Evolutionary conservation across 495 filamentous ascomycete genomes (phyloP).

Genomic region (Hypoxylon subgilvum): DNA sequence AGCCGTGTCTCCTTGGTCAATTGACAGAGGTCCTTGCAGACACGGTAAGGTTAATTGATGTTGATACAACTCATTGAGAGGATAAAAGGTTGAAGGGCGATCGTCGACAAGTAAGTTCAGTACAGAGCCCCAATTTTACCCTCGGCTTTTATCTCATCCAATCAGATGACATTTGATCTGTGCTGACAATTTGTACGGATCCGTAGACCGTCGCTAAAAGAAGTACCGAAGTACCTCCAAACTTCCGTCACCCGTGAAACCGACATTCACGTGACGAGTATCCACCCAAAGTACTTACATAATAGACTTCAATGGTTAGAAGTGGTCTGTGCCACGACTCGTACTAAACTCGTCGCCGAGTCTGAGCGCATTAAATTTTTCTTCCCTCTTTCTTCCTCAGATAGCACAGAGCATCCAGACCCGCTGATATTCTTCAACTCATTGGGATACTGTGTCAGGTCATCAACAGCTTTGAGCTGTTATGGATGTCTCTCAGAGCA

Average conservation of each 20-base stretch:
- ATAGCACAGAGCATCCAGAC: conserved; percentile 57
- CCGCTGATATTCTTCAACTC: conserved; percentile 39
- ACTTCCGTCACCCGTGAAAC: not conserved
- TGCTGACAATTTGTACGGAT: conserved; percentile 16
- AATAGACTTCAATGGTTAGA: too few relatives aligned
- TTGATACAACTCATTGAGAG: conserved; percentile 26
- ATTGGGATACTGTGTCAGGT: conserved; percentile 45
- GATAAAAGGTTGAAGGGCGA: conserved; percentile 22
- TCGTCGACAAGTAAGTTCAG: conserved; percentile 10
- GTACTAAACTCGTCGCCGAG: conserved; percentile 17
- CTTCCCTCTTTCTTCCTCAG: conserved; percentile 50
- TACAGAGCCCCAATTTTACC: conserved; percentile 31
- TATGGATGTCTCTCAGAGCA: conserved; percentile 51
- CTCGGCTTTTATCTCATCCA: conserved; percentile 28
- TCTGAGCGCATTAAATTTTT: conserved; percentile 5
- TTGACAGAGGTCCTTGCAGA: too few relatives aligned
- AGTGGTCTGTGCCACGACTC: conserved; percentile 31
- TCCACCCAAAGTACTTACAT: too few relatives aligned
- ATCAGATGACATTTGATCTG: conserved; percentile 19
- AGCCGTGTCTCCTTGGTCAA: too few relatives aligned
- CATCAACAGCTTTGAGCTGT: conserved; percentile 48
- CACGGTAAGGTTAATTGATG: too few relatives aligned
- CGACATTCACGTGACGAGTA: conserved; percentile 34
- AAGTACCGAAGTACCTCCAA: conserved; percentile 24
- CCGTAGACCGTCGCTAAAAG: conserved; percentile 5